A percentile compares a stretch with the other conserved stretches of the same genome.
These are phyloP conservation scores for Arthrobotrys sinensis DNA, from an alignment of 2,329 filamentous ascomycete species.

Conservation along the genomic window DNA sequence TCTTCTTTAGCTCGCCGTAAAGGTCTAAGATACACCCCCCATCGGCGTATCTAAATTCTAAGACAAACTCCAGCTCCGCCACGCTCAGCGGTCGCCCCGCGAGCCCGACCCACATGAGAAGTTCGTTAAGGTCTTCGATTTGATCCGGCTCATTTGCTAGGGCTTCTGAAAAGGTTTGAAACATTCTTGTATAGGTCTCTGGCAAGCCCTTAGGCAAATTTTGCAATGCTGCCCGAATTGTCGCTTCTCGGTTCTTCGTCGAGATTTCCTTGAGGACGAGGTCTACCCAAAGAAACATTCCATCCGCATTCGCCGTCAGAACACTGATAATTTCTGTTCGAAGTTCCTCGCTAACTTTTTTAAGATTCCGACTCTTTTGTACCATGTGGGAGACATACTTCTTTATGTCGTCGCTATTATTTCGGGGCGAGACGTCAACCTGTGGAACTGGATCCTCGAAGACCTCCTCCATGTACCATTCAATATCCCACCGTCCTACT, in stretches of 20 bases:
- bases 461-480: constrained; percentile 3
- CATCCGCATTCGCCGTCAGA: background rate
- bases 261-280: constrained; percentile 23
- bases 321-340: constrained; percentile 2
- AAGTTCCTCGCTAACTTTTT: background rate
- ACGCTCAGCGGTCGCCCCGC: constrained; percentile 6
- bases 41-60: background rate
- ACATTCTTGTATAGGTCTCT: constrained; percentile 20
- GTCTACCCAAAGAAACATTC: constrained; percentile 35
- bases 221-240: constrained; percentile 10
- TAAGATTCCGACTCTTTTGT: background rate
- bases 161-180: constrained; percentile 2
- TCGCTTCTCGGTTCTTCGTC: constrained; percentile 7
- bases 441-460: background rate
- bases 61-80: constrained; percentile 8
- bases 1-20: constrained; percentile 13
- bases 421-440: background rate
- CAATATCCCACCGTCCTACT: constrained; percentile 5
- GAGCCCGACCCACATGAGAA: constrained; percentile 14
- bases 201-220: constrained; percentile 17
- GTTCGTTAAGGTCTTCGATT: constrained; percentile 21
- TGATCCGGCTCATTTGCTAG: background rate
- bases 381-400: background rate
- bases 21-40: background rate
- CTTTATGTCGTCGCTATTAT: background rate